Evolutionary conservation across 163 green algal genomes (phyloP), one percentile per base, ranked within the genome.

Genomic region (Chlorella variabilis): DNA sequence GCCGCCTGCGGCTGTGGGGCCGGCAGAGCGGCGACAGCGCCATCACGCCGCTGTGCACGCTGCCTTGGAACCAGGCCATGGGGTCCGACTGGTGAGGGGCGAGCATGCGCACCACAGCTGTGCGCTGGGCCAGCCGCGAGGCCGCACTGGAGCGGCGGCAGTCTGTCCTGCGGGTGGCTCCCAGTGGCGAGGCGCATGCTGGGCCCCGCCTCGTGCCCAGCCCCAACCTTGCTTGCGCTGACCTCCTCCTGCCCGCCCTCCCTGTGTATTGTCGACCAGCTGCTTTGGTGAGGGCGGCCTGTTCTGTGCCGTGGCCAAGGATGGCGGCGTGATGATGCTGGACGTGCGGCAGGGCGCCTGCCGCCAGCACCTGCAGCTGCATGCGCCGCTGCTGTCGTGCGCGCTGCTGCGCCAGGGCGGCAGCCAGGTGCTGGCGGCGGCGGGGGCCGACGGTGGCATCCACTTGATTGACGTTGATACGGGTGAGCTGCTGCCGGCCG

Each of bases 1-100:
- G 73, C 27, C 54, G 56, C 15, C 73, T 80, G 54, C 73, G 73
- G 25, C 56, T 80, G 27, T 80, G 73, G 73, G 54, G 54, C 3
- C 36, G 73, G 27, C 15, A 80, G 38, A 27, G 54, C 13, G 56
- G 73, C 38, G 73, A 80, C 41, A 41, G 36, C 73, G 20, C 34
- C 36, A 39, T 80, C 0, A 1, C n/a, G 73, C 73, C 73, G 73
- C 56, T 80, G 36, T 70, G 54, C 73, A 71, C 73, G 73, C 73
- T 80, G 56, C 73, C 73, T 2, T 80, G 73, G 73, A 80, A 80
- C 73, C 36, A 58, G 54, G 73, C 73, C 13, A 80, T 80, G 73
- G 73, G 73, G 0, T 31, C 73, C 2, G 73, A 80, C 73, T 80
- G 73, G n/a, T n/a, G n/a, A n/a, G n/a, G n/a, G n/a, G n/a, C n/a